Evolutionary conservation across 371 early-diverging fungal species (phyloP), one percentile per base, ranked within the genome.

Genomic region (Mitosporidium daphniae): DNA sequence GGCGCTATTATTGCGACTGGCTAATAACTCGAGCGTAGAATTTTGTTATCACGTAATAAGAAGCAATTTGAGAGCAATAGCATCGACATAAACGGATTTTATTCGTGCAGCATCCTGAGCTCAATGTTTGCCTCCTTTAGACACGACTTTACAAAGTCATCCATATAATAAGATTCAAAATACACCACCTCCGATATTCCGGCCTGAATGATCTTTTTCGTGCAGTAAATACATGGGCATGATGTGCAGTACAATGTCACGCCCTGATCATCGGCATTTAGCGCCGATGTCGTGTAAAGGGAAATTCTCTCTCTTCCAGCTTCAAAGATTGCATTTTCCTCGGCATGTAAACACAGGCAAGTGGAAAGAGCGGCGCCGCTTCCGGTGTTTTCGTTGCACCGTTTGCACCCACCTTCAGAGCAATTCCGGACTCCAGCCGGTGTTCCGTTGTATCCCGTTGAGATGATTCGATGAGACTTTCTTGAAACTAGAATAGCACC

Each of bases 361-460:
- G 57, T 44, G 38, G 77, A 75, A 22, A 86, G 37, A 8, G 45
- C 45, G 2, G 73, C 82, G 31, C 66, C 61, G 0, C 53, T 51
- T 0, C 70, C 52, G 16, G 27, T 32, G 1, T 48, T 64, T 8
- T 44, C 56, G 37, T 86, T 86, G 47, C 93, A 94, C 17, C 89
- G 47, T 9, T 42, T 48, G 41, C 95, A 91, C 0, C 91, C 93
- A 4, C 82, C 78, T 24, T 82, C 68, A 29, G 58, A 68, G 39
- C 95, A 94, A 37, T 94, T 94, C 16, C 41, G 37, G 13, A 84
- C 37, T 2, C 70, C 68, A 18, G 62, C 49, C 4, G 93, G 84
- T 5, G 89, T 89, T 0, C 95, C 95, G 33, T 94, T 94, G 44
- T 94, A 91, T 2, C 95, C 95, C 4, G 86, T 84, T 0, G 78